Evolutionary conservation across 495 filamentous ascomycete genomes (phyloP).

Genomic region (Trichoderma erinaceum): DNA sequence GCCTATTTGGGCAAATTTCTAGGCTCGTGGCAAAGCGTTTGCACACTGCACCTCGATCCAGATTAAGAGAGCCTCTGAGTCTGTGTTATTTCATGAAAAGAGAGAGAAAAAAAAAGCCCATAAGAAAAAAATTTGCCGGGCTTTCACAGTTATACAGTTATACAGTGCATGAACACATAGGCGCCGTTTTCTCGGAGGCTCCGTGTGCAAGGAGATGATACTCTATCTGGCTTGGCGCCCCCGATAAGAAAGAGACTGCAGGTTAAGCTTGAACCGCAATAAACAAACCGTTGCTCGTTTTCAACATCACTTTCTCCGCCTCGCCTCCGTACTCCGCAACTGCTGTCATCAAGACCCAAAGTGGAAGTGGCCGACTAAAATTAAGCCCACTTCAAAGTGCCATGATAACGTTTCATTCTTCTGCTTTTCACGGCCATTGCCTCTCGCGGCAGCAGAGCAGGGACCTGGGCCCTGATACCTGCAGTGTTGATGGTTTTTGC

Average conservation of each 20-base stretch:
- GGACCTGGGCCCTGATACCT: not conserved
- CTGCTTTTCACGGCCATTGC: not conserved
- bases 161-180: too few relatives aligned
- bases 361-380: constrained; percentile 8
- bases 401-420: not conserved
- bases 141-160: too few relatives aligned
- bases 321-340: not conserved
- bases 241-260: not conserved
- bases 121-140: too few relatives aligned
- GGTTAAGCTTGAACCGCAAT: not conserved
- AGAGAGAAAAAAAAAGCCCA: too few relatives aligned
- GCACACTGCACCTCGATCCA: too few relatives aligned
- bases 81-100: too few relatives aligned
- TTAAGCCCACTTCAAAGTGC: not conserved
- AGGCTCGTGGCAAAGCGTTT: too few relatives aligned
- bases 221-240: not conserved
- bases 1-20: not conserved
- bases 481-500: not conserved
- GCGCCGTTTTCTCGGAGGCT: too few relatives aligned
- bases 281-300: not conserved
- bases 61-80: too few relatives aligned
- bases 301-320: not conserved
- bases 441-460: not conserved
- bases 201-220: not conserved
- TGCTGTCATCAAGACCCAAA: not conserved